Evolutionary conservation across 2,329 filamentous ascomycete species (phyloP), one percentile per base, ranked within the genome.

Genomic region (Neonectria magnoliae): DNA sequence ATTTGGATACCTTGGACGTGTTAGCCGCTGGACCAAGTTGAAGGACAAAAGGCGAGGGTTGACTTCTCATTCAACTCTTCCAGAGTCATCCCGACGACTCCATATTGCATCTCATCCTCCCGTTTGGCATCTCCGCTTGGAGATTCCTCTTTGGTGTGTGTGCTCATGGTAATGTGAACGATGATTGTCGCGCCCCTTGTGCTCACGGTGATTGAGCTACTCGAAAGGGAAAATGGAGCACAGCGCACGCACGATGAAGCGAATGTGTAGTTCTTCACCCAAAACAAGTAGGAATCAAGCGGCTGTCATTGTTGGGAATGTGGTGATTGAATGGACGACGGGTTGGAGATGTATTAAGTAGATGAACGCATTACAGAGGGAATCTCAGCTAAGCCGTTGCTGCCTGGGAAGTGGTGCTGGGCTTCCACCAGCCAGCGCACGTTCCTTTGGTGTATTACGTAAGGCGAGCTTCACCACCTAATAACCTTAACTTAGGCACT

Each of bases 1-100:
- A 73, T 93, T 90, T 3, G 94, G 93, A 76, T 93, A 97, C 75
- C 91, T 93, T n/a, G 2, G n/a, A 14, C n/a, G 16, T 57, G 59
- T 79, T 58, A 77, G 70, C n/a, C 16, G 4, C 18, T 42, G 13
- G 20, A 18, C 29, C 31, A 18, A 5, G 4, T 10, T 5, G 29
- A 16, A 11, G 33, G 41, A 31, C 31, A 4, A 3, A 14, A 4
- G 14, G n/a, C 4, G 25, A 22, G 5, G 16, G 29, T 62, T 61
- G 58, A 83, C 83, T 83, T 82, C 54, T 81, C 77, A 8, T 85
- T 78, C 3, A 86, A 71, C 29, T 85, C 83, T 20, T 81, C 75
- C 2, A 79, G 75, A 0, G 77, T 79, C 60, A 81, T 76, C 0
- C 77, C 78, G 5, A 76, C 75, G 1, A 74, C 69, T 5, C 77